These are phyloP conservation scores for Cenchrus fungigraminus DNA, from an alignment of 176 grass and related monocot genomes.

Conservation along the genomic window DNA sequence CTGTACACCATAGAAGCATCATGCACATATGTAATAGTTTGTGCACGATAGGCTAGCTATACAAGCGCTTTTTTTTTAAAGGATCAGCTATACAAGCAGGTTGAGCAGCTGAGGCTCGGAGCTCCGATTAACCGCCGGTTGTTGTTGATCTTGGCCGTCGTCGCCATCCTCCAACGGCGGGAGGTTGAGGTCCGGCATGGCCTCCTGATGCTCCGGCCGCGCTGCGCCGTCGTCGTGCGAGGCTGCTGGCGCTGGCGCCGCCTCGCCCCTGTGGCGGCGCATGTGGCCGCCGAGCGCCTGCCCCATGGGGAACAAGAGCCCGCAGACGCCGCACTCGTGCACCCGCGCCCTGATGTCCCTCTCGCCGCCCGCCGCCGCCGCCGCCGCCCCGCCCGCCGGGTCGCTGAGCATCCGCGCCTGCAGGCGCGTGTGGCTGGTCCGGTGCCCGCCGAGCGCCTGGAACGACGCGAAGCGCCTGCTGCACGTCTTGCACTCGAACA, in stretches of 20 bases:
- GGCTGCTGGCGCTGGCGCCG: background rate
- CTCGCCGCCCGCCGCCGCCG: background rate
- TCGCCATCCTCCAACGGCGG: slow-evolving; percentile 41
- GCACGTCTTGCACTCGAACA: slow-evolving; percentile 84
- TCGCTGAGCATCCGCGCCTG: slow-evolving; percentile 56
- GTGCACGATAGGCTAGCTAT: slow-evolving; percentile 26
- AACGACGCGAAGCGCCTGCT: slow-evolving; percentile 63
- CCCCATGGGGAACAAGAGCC: slow-evolving; percentile 76
- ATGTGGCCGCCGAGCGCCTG: slow-evolving; percentile 85
- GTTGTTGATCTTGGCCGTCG: background rate
- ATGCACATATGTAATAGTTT: background rate
- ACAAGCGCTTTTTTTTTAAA: background rate
- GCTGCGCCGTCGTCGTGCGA: background rate
- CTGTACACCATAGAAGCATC: background rate
- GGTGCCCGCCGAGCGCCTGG: slow-evolving; percentile 68
- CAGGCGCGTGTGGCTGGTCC: slow-evolving; percentile 69
- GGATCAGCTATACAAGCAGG: slow-evolving; percentile 43
- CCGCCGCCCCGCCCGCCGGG: background rate
- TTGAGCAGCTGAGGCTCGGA: slow-evolving; percentile 38
- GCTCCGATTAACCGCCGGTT: background rate
- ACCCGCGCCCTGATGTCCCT: slow-evolving; percentile 32
- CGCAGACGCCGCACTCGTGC: slow-evolving; percentile 80
- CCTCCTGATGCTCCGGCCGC: background rate
- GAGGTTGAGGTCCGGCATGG: slow-evolving; percentile 60
- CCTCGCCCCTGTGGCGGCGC: slow-evolving; percentile 59